Evolutionary conservation across 345 rosid species (phyloP).

Genomic region (Citrus mangshanensis): DNA sequence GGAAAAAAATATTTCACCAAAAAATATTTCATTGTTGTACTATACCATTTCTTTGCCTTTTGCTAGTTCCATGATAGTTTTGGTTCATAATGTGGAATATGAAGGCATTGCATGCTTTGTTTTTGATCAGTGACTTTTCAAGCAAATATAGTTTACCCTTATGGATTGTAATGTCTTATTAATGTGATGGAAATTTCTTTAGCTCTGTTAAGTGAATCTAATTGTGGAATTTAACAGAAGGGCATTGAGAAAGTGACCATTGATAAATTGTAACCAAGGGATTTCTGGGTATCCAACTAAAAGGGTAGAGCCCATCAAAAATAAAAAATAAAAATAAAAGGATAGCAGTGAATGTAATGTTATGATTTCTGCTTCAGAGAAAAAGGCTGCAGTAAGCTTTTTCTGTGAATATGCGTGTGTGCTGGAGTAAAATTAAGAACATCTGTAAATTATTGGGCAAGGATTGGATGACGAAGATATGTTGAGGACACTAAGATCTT

Average conservation of each 20-base stretch:
- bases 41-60: background rate
- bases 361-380: background rate
- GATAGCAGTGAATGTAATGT: background rate
- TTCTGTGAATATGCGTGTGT: background rate
- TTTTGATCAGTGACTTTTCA: background rate
- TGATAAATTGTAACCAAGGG: background rate
- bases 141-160: background rate
- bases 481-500: background rate
- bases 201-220: background rate
- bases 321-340: too few relatives aligned
- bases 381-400: background rate
- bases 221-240: background rate
- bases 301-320: background rate
- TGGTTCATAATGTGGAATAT: background rate
- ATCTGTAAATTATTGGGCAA: background rate
- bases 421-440: background rate
- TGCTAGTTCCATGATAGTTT: background rate
- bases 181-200: background rate
- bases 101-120: background rate
- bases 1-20: background rate
- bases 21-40: background rate
- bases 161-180: background rate
- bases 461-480: background rate
- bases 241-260: background rate
- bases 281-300: background rate